phyloP scores from a whole-genome alignment of 805 yeast genomes.

The Wickerhamiella cacticola region DNA sequence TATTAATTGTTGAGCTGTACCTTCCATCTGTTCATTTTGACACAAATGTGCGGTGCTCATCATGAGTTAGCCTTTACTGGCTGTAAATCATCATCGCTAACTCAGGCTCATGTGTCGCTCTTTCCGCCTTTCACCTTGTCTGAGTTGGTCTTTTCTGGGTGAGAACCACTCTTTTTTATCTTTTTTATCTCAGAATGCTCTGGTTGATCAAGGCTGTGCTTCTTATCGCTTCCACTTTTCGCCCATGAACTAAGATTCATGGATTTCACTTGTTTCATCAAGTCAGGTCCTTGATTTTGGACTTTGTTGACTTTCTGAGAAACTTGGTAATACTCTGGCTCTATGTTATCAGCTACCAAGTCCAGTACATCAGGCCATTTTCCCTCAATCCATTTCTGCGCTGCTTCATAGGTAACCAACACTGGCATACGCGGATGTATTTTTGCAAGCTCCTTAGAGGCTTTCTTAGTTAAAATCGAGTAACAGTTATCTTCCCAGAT shows the following conservation, averaged over 20 bases:
- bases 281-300: slow-evolving; percentile 35
- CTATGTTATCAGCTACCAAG: slow-evolving; percentile 33
- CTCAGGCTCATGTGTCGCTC: no score
- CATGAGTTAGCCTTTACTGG: no score
- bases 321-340: slow-evolving; percentile 46
- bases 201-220: no score
- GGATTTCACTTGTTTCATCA: slow-evolving; percentile 22
- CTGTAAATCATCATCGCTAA: no score
- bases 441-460: slow-evolving; percentile 50
- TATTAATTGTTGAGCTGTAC: no score
- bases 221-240: background rate
- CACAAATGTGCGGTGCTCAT: no score
- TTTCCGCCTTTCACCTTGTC: no score
- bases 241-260: background rate
- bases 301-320: slow-evolving; percentile 53
- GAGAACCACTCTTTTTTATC: background rate
- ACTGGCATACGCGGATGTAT: slow-evolving; percentile 73
- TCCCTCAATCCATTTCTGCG: slow-evolving; percentile 40
- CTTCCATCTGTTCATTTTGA: no score
- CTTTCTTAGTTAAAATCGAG: slow-evolving; percentile 64
- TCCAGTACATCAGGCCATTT: slow-evolving; percentile 47
- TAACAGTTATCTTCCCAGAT: slow-evolving; percentile 40
- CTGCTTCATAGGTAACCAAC: slow-evolving; percentile 42
- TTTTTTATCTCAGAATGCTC: background rate
- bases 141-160: no score